phyloP scores from a whole-genome alignment of 208 protist genomes.

The Blechomonas ayalai region DNA sequence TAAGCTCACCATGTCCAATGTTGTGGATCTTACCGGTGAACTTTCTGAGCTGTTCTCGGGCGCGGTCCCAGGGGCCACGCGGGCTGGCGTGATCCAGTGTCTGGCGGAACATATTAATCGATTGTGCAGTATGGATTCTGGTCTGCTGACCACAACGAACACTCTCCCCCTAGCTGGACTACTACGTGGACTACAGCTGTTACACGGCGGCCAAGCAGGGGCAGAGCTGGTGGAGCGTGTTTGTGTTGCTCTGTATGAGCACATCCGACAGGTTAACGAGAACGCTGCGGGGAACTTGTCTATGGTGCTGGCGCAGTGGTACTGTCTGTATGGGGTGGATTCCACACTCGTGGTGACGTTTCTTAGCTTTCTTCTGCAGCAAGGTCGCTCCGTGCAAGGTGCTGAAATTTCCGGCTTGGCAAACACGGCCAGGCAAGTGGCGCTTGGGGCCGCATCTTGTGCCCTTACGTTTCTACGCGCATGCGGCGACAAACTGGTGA shows the following conservation, averaged over 20 bases:
- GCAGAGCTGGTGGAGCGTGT: slow-evolving; percentile 56
- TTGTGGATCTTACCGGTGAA: slow-evolving; percentile 58
- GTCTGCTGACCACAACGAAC: slow-evolving; percentile 38
- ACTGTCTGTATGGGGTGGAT: slow-evolving; percentile 67
- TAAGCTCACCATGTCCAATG: slow-evolving; percentile 71
- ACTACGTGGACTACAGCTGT: slow-evolving; percentile 63
- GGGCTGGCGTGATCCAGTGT: slow-evolving; percentile 40
- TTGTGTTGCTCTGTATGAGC: slow-evolving; percentile 28
- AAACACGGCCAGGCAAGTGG: slow-evolving; percentile 4
- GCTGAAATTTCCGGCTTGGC: not conserved
- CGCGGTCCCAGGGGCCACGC: slow-evolving; percentile 24
- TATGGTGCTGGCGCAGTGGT: slow-evolving; percentile 67
- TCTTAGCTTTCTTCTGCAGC: slow-evolving; percentile 28
- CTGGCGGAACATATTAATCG: slow-evolving; percentile 45
- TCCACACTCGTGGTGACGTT: slow-evolving; percentile 43
- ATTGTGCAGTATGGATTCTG: slow-evolving; percentile 47
- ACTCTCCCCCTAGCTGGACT: slow-evolving; percentile 70
- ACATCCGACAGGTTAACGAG: slow-evolving; percentile 42
- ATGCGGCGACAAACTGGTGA: slow-evolving; percentile 75
- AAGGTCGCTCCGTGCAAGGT: slow-evolving; percentile 5
- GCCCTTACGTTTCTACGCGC: slow-evolving; percentile 56
- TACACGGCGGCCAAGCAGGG: slow-evolving; percentile 62
- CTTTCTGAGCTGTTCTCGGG: slow-evolving; percentile 20
- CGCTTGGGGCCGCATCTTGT: slow-evolving; percentile 44
- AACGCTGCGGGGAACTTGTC: slow-evolving; percentile 38